phyloP scores from a whole-genome alignment of 169 alveolate genomes.

The Theileria parva region DNA sequence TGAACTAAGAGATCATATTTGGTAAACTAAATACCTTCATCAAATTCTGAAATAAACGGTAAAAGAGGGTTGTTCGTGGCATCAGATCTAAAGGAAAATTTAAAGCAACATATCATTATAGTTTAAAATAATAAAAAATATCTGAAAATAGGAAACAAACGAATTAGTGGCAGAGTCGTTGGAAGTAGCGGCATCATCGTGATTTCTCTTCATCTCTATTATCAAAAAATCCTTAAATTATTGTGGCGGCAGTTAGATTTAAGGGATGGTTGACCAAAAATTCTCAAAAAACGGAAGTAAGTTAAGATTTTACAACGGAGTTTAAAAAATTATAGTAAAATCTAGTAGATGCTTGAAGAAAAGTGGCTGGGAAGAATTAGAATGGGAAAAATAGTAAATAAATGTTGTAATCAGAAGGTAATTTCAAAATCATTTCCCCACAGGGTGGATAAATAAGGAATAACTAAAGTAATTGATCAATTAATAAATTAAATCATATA shows the following conservation, averaged over 20 bases:
- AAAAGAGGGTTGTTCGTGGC: slow-evolving; percentile 49
- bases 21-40: slow-evolving; percentile 35
- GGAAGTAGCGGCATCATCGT: slow-evolving; percentile 25
- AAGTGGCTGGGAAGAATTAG: neutral
- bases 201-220: slow-evolving; percentile 39
- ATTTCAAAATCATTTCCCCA: slow-evolving; percentile 7
- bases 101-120: neutral
- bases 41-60: slow-evolving; percentile 54
- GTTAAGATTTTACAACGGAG: neutral
- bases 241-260: neutral
- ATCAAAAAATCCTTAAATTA: neutral
- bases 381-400: neutral
- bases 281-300: neutral
- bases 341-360: neutral
- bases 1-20: slow-evolving; percentile 63
- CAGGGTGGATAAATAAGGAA: neutral
- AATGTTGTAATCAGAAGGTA: neutral
- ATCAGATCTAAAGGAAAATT: neutral
- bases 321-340: too few relatives aligned
- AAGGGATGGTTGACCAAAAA: neutral
- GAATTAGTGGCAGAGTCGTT: slow-evolving; percentile 14
- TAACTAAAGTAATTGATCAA: neutral
- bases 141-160: neutral
- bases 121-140: neutral
- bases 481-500: too few relatives aligned